Evolutionary conservation across 2,329 filamentous ascomycete genomes (phyloP).

Genomic region (Pleoardoris graminearum): DNA sequence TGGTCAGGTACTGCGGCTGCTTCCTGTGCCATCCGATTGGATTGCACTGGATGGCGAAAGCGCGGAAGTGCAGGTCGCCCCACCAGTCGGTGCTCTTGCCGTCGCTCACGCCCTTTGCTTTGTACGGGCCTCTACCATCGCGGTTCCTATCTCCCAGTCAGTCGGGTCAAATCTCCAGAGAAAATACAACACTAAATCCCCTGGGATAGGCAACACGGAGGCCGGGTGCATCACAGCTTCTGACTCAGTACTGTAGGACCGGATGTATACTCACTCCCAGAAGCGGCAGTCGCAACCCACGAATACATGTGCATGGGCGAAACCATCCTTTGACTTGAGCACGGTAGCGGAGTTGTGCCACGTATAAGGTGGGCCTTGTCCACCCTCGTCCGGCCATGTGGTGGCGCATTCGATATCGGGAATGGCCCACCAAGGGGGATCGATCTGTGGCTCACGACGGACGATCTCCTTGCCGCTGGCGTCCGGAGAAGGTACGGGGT

Average conservation of each 20-base stretch:
- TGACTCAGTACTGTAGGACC: too few relatives aligned
- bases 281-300: neutral
- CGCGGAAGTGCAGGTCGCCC: neutral
- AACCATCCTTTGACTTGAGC: neutral
- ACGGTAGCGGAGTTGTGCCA: neutral
- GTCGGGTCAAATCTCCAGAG: neutral
- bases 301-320: neutral
- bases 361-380: neutral
- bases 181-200: neutral
- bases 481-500: neutral
- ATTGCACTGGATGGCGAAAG: neutral
- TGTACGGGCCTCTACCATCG: neutral
- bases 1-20: neutral
- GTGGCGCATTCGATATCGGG: neutral
- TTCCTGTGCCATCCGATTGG: neutral
- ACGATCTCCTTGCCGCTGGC: neutral
- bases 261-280: neutral
- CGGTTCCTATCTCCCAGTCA: neutral
- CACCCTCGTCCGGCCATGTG: neutral
- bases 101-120: neutral
- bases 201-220: too few relatives aligned
- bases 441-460: neutral
- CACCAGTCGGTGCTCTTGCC: neutral
- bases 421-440: neutral
- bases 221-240: neutral